Evolutionary conservation across 139 green algal species (phyloP).

Genomic region (Desmodesmus armatus): DNA sequence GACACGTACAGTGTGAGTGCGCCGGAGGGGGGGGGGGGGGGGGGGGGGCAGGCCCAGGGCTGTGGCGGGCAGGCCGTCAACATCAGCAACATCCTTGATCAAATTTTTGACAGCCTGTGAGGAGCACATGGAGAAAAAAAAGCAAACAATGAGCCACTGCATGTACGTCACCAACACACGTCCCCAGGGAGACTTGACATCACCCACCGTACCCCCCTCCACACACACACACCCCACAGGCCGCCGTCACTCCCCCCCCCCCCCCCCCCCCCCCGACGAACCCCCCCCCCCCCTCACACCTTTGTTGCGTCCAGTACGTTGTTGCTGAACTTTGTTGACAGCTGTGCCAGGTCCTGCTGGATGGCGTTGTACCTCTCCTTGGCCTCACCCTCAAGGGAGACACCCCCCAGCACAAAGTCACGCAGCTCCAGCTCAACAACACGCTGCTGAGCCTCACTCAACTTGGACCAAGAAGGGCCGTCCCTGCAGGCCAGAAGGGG

Average conservation of each 20-base stretch:
- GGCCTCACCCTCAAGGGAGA: conserved; percentile 79
- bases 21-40: conserved; percentile 35
- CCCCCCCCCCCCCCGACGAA: too few relatives aligned
- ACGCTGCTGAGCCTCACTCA: conserved; percentile 84
- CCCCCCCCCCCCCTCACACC: conserved; percentile 27
- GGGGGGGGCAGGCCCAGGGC: conserved; percentile 76
- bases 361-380: conserved; percentile 97
- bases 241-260: too few relatives aligned
- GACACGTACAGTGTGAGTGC: too few relatives aligned
- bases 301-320: conserved; percentile 73
- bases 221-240: too few relatives aligned
- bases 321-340: conserved; percentile 94
- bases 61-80: conserved; percentile 85
- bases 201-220: too few relatives aligned
- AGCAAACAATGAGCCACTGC: too few relatives aligned
- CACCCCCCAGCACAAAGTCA: conserved; percentile 92
- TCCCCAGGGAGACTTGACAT: background rate
- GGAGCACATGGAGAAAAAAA: too few relatives aligned
- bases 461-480: conserved; percentile 56
- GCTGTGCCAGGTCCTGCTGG: conserved; percentile 92
- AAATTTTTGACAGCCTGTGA: conserved; percentile 84
- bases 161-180: background rate
- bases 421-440: conserved; percentile 88
- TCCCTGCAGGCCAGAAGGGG: conserved; percentile 62
- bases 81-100: conserved; percentile 79